Conservation (phyloP, 1,139 yeast species). For the Yamadazyma oceani region DNA sequence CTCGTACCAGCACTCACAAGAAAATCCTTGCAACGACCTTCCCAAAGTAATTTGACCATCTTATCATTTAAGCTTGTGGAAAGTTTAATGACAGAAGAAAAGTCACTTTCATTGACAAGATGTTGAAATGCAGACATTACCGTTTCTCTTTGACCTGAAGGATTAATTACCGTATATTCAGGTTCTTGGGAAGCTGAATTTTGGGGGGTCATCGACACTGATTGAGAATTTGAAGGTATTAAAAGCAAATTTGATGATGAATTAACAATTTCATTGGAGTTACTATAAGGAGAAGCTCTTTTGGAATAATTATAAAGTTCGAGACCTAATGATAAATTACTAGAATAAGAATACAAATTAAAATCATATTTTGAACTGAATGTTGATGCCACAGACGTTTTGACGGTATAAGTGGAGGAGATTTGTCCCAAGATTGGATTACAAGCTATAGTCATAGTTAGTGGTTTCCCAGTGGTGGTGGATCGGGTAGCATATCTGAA, state of each 20-base stretch:
- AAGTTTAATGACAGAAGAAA: constrained; percentile 71
- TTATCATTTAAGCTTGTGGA: constrained; percentile 69
- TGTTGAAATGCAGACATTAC: constrained; percentile 56
- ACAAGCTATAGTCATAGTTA: constrained; percentile 81
- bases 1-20: constrained; percentile 75
- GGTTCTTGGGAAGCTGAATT: constrained; percentile 27
- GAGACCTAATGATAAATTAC: constrained; percentile 83
- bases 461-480: constrained; percentile 82
- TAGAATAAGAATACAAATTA: constrained; percentile 85
- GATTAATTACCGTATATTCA: constrained; percentile 6
- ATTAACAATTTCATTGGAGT: constrained; percentile 5
- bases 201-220: constrained; percentile 10
- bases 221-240: constrained; percentile 4
- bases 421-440: constrained; percentile 92
- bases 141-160: constrained; percentile 28
- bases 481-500: constrained; percentile 84
- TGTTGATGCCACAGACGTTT: constrained; percentile 73
- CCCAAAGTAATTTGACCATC: constrained; percentile 74
- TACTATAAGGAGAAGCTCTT: constrained; percentile 10
- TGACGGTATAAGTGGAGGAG: constrained; percentile 84
- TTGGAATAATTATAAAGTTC: constrained; percentile 65
- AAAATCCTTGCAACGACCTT: constrained; percentile 81
- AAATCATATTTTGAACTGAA: constrained; percentile 87
- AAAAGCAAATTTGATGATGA: constrained; percentile 2
- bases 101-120: constrained; percentile 52